phyloP scores from a whole-genome alignment of 805 yeast species.

The Myxozyma sirexii region DNA sequence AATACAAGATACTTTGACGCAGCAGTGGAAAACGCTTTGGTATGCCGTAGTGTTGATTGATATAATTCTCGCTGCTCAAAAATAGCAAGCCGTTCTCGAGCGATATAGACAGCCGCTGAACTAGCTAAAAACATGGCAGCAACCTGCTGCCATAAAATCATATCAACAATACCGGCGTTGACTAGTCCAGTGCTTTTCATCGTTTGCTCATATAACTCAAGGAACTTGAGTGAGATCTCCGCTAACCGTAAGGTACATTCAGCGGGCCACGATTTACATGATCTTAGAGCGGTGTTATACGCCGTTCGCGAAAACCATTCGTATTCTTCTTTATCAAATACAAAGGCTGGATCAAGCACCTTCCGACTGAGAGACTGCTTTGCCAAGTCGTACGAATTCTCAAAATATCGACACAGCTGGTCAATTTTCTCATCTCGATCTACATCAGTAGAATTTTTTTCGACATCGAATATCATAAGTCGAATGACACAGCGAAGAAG shows the following conservation, averaged over 20 bases:
- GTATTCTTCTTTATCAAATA: constrained; percentile 15
- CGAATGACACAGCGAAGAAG: constrained; percentile 25
- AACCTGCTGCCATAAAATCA: constrained; percentile 7
- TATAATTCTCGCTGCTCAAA: constrained; percentile 11
- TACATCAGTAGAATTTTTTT: not conserved
- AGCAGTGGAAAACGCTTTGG: not conserved
- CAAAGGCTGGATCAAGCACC: not conserved
- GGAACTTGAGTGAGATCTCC: constrained; percentile 19
- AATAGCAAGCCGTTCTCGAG: constrained; percentile 4
- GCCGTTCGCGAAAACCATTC: constrained; percentile 29
- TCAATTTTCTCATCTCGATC: constrained; percentile 2
- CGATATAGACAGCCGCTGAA: constrained; percentile 17
- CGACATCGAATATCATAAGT: constrained; percentile 7
- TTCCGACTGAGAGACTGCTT: not conserved
- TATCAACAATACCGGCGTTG: not conserved
- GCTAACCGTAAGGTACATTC: constrained; percentile 20
- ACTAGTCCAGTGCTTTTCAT: not conserved
- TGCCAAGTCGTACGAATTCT: constrained; percentile 17
- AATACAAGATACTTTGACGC: not conserved
- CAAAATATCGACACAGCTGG: constrained; percentile 18
- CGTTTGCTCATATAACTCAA: constrained; percentile 10
- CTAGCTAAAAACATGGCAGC: constrained; percentile 5
- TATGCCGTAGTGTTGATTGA: not conserved
- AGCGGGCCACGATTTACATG: constrained; percentile 20
- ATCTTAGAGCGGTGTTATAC: constrained; percentile 25